Base-by-base conservation (phyloP, 805 yeast species). In the Kuraishia ogatae region DNA sequence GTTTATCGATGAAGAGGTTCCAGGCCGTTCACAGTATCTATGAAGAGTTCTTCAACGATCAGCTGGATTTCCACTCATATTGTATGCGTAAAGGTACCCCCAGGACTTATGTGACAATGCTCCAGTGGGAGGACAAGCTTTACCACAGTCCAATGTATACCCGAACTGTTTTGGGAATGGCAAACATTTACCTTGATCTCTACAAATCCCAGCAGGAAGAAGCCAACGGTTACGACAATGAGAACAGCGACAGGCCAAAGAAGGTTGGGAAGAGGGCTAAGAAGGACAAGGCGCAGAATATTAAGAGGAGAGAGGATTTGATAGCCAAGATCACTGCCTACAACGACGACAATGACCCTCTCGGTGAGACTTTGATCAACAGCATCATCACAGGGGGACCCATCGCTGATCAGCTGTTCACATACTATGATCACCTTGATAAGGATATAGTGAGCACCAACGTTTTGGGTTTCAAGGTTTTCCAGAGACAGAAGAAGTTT, bases 61-160 rank as follows among this genome's bases (percentile, higher is more conserved):
- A 94, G 72, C 78, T 87, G 59, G 99, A 94, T 68, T 94, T 93
- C 84, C 98, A 94, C 67, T 85, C 88, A 50, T 94, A 89, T 68
- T 87, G 96, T 66, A 81, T 89, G 77, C 82, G 97, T 70, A 83
- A 87, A 62, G 98, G 97, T 22, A 89, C 97, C 6, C 85, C 93
- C 24, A 80, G 96, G 59, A 85, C 93, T 8, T 94, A 93, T 66
- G 61, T 88, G 28, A 84, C 83, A 20, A 81, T 89, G 80, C 61
- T 92, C 53, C 69, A 75, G 52, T 94, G 98, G 98, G 96, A 84
- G 55, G 96, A 92, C 66, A 66, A 71, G 21, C 67, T 94, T 50
- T 91, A 77, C 66, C 66, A 81, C 8, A 82, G 87, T 39, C 90
- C 96, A 2, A 78, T 87, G 53, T 89, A 81, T 64, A 74, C 80